Conservation (phyloP, 1,139 yeast species). For the Magnusiomyces fungicola region DNA sequence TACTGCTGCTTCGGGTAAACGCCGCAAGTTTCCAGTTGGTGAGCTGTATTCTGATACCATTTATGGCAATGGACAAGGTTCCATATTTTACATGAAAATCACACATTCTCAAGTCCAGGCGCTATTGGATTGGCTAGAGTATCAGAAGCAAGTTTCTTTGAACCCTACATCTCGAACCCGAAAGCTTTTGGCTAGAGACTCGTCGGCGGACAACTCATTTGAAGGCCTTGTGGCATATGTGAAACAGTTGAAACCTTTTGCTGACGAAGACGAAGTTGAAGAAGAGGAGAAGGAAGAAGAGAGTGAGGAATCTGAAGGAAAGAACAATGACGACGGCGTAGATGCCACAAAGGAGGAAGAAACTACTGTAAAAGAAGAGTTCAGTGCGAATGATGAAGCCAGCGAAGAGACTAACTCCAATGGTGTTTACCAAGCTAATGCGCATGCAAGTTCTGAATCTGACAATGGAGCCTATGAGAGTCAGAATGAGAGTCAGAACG, state of each 20-base stretch:
- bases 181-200: not conserved
- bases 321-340: not conserved
- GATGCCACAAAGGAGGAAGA: not conserved
- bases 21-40: not conserved
- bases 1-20: not conserved
- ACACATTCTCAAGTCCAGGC: not conserved
- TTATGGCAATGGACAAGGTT: conserved; percentile 1
- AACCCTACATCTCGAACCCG: conserved; percentile 1
- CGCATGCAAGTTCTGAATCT: not conserved
- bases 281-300: conserved; percentile 1
- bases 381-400: not conserved
- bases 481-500: not conserved
- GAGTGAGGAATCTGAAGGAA: not conserved
- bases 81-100: conserved; percentile 1
- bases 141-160: not conserved
- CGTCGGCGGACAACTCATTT: not conserved
- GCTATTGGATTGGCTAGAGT: not conserved
- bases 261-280: conserved; percentile 3
- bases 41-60: not conserved
- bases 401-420: not conserved
- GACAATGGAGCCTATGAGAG: not conserved
- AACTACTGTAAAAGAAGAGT: too few species aligned
- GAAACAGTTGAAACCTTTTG: not conserved
- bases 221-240: not conserved
- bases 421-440: too few species aligned